Evolutionary conservation across 192 early-diverging fungal species (phyloP), one percentile per base, ranked within the genome.

Genomic region (Gryganskiella cystojenkinii): DNA sequence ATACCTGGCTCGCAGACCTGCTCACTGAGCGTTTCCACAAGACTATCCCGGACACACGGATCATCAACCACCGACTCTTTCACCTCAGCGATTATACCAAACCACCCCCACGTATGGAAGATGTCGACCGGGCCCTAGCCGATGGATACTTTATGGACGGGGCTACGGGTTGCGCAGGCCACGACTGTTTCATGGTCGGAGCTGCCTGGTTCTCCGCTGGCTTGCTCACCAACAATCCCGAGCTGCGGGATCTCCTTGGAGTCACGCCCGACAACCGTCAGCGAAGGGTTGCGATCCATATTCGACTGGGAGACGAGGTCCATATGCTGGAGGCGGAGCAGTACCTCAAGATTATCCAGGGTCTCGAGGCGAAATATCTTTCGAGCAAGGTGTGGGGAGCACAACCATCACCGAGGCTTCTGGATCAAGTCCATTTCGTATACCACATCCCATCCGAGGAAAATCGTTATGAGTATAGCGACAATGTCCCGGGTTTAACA

Each of bases 1-100:
- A 56, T 17, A 56, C 54, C 31, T 56, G 54, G 54, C 27, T 56
- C 54, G 54, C 30, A 19, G 31, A 56, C 31, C 31, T 56, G 54
- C 9, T 56, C 30, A 27, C 54, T 2, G 9, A 15, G 0, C 28
- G 54, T 15, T 35, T 9, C 37, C 5, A 13, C n/a, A n/a, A n/a
- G n/a, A n/a, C n/a, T n/a, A n/a, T n/a, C n/a, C n/a, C n/a, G 7
- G 33, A 34, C 0, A 56, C 31, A 15, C n/a, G n/a, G 15, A 15
- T 35, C 30, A 35, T 56, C 6, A n/a, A 30, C 28, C 54, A 56
- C 33, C 50, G 50, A 51, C n/a, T 51, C 1, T 51, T 25, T 51
- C 50, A 51, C 50, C n/a, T 51, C 50, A 51, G 10, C 50, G 50
- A 51, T 24, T 51, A 8, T 22, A 22, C 50, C 2, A 27, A 25